Evolutionary conservation across 2,329 filamentous ascomycete genomes (phyloP), one percentile per base, ranked within the genome.

Genomic region (Alternaria sp.): DNA sequence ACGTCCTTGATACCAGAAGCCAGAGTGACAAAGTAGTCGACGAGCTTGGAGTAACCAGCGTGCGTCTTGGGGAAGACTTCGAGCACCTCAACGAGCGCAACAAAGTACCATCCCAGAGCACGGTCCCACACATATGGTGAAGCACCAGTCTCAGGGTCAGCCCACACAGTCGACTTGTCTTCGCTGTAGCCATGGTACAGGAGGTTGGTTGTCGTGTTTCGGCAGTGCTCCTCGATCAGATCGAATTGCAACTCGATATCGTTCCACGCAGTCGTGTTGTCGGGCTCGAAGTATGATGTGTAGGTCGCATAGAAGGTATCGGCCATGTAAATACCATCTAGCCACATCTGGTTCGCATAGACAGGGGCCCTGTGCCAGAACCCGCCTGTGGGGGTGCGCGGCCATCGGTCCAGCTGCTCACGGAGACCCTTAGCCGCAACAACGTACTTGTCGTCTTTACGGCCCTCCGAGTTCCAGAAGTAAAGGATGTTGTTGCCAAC

Each of bases 341-440:
- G 79, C 85, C 85, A 87, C 85, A 86, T 86, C 68, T 87, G 83
- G 63, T 85, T 80, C 18, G 78, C 79, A 63, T 85, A 86, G 2
- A 78, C 74, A 32, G 82, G 75, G 16, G 79, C 71, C 1, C 82
- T 78, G 64, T 87, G 85, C 84, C 85, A 87, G 77, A 87, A 85
- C 1, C 85, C 85, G 9, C 85, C 85, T 0, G 78, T 71, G 0
- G 81, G 72, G 0, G 82, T 87, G 14, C 85, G 79, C 5, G 84
- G 84, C 60, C 85, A 84, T 34, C 78, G 72, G 61, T 85, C 74
- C 6, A 87, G 69, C 62, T 85, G 82, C 16, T 74, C 65, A 9
- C 83, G 78, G 45, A 87, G 77, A 3, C 77, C 76, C 6, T 80
- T 79, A 4, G 84, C 83, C 0, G 85, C 85, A 5, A 70, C 70